Evolutionary conservation across 257 asterid species (phyloP).

Genomic region (Lavandula angustifolia): DNA sequence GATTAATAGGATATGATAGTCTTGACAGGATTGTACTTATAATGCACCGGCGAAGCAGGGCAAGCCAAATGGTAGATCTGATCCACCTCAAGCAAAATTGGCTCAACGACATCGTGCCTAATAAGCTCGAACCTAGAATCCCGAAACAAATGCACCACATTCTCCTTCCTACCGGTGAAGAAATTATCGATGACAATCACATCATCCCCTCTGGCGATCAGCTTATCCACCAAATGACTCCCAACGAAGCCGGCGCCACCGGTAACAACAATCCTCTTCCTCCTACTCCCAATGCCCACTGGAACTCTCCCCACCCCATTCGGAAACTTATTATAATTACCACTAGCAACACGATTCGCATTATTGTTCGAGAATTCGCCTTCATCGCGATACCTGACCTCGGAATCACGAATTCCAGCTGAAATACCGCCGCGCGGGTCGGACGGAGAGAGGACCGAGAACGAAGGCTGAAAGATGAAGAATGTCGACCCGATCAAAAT

Average conservation of each 20-base stretch:
- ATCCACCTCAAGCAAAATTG: slow-evolving; percentile 79
- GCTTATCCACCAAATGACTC: slow-evolving; percentile 77
- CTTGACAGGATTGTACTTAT: slow-evolving; percentile 73
- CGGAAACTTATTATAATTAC: slow-evolving; percentile 25
- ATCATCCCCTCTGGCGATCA: slow-evolving; percentile 73
- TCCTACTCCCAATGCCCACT: slow-evolving; percentile 55
- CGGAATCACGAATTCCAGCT: slow-evolving; percentile 34
- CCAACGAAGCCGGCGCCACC: slow-evolving; percentile 87
- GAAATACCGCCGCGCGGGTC: slow-evolving; percentile 35
- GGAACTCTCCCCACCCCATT: slow-evolving; percentile 68
- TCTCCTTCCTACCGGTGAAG: slow-evolving; percentile 75
- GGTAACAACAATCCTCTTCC: slow-evolving; percentile 69
- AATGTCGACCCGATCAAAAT: slow-evolving; percentile 74
- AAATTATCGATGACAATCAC: slow-evolving; percentile 76
- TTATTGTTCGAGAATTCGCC: slow-evolving; percentile 9
- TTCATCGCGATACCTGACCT: slow-evolving; percentile 15
- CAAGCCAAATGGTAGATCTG: slow-evolving; percentile 83
- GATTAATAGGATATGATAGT: slow-evolving; percentile 64
- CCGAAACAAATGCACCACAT: slow-evolving; percentile 70
- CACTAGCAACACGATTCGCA: slow-evolving; percentile 7
- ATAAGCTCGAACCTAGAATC: slow-evolving; percentile 71
- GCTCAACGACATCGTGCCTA: slow-evolving; percentile 77
- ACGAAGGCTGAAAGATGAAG: slow-evolving; percentile 68
- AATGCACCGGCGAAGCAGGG: slow-evolving; percentile 78
- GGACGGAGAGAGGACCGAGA: slow-evolving; percentile 37